Base-by-base conservation (phyloP, 2,329 filamentous ascomycete genomes). In the Elsinoe batatas region DNA sequence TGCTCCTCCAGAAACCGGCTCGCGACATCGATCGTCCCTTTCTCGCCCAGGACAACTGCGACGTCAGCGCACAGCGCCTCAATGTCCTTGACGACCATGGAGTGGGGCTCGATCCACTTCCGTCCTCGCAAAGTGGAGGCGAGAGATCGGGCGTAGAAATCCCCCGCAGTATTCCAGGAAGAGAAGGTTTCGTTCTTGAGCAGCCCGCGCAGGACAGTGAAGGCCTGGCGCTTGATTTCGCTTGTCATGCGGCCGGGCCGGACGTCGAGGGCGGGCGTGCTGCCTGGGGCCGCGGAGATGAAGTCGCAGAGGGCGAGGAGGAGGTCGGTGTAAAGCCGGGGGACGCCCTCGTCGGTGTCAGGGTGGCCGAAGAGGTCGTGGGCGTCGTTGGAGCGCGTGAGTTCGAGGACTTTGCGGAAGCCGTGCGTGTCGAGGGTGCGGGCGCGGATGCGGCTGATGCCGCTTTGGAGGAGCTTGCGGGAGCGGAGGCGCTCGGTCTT, bases 361-460 rank as follows among this genome's bases (percentile, higher is more conserved):
- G 5, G 81, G 58, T 84, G 80, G 1, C 87, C 58, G 26, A 60
- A 82, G 17, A 81, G 75, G 12, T 82, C 77, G 63, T 70, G 68
- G 20, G 78, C 79, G 64, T 77, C 80, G 57, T 86, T 83, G 60
- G 85, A 83, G 58, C 55, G 47, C 17, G 89, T 78, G 60, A 90
- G 78, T 37, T 83, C 83, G 67, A 91, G 87, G 49, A 91, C 74
- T 64, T 87, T 87, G 54, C 87, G 81, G 75, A 91, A 89, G 56
- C 87, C 87, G 65, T 90, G 86, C 3, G 87, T 85, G 65, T 91
- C 87, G n/a, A 91, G 78, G 1, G 81, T 81, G 63, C 82, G 81
- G 30, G 80, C 77, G 61, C 82, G 82, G 62, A 91, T 84, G 60
- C 87, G 85, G 53, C 82, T 75, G 61, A 91, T 87, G 50, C 85